These are phyloP conservation scores for Rostrohypoxylon terebratum DNA, from an alignment of 495 filamentous ascomycete genomes.

Conservation along the genomic window DNA sequence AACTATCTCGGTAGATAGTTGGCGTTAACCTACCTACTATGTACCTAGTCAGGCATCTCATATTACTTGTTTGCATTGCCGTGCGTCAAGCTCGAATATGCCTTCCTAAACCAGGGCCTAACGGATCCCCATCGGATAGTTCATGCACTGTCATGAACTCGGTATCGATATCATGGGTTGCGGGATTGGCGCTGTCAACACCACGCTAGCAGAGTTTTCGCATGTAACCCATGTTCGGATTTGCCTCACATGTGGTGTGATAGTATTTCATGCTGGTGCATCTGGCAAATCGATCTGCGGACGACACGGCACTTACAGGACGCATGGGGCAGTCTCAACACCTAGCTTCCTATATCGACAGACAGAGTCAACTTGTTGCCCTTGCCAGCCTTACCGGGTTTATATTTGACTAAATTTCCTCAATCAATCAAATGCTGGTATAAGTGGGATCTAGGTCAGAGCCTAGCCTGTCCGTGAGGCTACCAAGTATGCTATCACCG, in stretches of 20 bases:
- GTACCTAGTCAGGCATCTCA: not conserved
- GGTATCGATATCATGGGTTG: not conserved
- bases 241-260: conserved; percentile 77
- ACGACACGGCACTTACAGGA: conserved; percentile 93
- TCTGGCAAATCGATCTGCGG: conserved; percentile 85
- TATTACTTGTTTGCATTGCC: not conserved
- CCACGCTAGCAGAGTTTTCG: conserved; percentile 81
- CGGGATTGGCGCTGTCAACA: not conserved
- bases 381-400: conserved; percentile 71
- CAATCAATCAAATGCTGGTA: not conserved
- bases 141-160: not conserved
- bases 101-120: not conserved
- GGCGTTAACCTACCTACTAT: not conserved
- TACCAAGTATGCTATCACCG: not conserved
- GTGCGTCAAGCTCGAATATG: not conserved
- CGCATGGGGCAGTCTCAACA: conserved; percentile 84
- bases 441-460: conserved; percentile 44
- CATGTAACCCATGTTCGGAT: conserved; percentile 90
- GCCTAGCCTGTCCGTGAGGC: conserved; percentile 5
- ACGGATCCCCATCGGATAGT: not conserved
- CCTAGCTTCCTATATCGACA: conserved; percentile 80
- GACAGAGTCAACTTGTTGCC: conserved; percentile 68
- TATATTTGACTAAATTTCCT: conserved; percentile 77
- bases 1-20: not conserved
- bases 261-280: conserved; percentile 85